These are phyloP conservation scores for Hypoxylon sp. DNA, from an alignment of 2,329 filamentous ascomycete species.

Conservation along the genomic window DNA sequence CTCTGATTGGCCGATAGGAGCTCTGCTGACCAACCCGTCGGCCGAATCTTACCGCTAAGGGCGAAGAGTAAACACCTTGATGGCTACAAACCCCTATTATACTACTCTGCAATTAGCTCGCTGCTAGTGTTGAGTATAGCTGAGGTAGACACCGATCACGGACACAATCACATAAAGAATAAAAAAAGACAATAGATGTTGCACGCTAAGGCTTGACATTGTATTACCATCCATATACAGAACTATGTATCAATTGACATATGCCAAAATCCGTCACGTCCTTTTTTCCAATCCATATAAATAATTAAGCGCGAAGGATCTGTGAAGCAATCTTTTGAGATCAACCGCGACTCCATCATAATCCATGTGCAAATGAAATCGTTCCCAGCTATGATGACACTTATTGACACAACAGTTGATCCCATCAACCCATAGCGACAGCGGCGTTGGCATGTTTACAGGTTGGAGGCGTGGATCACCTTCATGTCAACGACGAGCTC, in stretches of 20 bases:
- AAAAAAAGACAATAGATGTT: slow-evolving; percentile 7
- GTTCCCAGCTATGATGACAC: slow-evolving; percentile 44
- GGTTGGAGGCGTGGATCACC: slow-evolving; percentile 86
- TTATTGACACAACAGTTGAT: slow-evolving; percentile 52
- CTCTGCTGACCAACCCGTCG: slow-evolving; percentile 4
- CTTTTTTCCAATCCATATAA: slow-evolving; percentile 53
- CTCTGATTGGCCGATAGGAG: slow-evolving; percentile 19
- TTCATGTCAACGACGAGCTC: slow-evolving; percentile 99
- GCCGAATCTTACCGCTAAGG: neutral
- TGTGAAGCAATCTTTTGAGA: slow-evolving; percentile 50
- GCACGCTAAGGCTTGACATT: slow-evolving; percentile 49
- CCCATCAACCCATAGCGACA: slow-evolving; percentile 47
- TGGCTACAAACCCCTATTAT: slow-evolving; percentile 1
- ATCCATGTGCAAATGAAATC: slow-evolving; percentile 41
- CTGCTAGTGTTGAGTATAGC: no score
- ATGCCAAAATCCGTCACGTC: slow-evolving; percentile 58
- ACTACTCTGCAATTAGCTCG: no score
- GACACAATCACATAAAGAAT: neutral
- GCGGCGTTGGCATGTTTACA: slow-evolving; percentile 62
- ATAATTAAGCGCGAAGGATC: slow-evolving; percentile 43
- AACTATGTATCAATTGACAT: slow-evolving; percentile 61
- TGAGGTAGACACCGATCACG: neutral
- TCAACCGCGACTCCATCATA: slow-evolving; percentile 47
- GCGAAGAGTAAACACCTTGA: slow-evolving; percentile 25
- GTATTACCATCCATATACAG: slow-evolving; percentile 59